These are phyloP conservation scores for Trichoderma erinaceum DNA, from an alignment of 495 filamentous ascomycete species.

Conservation along the genomic window DNA sequence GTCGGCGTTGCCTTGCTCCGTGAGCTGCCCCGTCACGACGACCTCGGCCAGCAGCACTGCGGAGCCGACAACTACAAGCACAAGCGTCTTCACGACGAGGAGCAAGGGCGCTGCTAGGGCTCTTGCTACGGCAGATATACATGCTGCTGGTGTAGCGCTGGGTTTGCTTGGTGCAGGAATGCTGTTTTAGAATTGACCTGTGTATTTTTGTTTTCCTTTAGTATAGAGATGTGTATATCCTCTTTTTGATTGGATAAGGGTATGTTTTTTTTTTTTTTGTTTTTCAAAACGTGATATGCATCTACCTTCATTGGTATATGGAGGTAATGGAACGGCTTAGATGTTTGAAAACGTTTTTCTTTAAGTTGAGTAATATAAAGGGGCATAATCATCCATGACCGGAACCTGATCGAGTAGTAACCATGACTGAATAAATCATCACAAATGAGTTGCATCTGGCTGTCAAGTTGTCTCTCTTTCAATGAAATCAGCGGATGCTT, in stretches of 20 bases:
- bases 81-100: neutral
- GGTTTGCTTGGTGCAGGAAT: constrained; percentile 3
- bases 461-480: too few species aligned
- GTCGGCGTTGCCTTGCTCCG: constrained; percentile 28
- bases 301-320: neutral
- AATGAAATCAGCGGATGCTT: too few species aligned
- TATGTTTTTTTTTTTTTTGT: neutral
- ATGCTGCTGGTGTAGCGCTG: neutral
- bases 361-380: neutral
- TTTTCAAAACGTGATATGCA: too few species aligned
- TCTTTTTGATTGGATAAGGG: neutral
- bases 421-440: neutral
- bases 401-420: neutral
- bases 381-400: neutral
- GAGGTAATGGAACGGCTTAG: neutral
- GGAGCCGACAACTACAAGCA: neutral
- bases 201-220: neutral
- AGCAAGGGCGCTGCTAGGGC: neutral
- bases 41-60: constrained; percentile 24
- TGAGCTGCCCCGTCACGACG: constrained; percentile 23
- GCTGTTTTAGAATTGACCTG: neutral
- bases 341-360: neutral
- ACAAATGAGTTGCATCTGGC: too few species aligned
- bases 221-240: neutral
- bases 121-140: neutral